Evolutionary conservation across 441 rosid genomes (phyloP), one percentile per base, ranked within the genome.

Genomic region (Corymbia citriodora): DNA sequence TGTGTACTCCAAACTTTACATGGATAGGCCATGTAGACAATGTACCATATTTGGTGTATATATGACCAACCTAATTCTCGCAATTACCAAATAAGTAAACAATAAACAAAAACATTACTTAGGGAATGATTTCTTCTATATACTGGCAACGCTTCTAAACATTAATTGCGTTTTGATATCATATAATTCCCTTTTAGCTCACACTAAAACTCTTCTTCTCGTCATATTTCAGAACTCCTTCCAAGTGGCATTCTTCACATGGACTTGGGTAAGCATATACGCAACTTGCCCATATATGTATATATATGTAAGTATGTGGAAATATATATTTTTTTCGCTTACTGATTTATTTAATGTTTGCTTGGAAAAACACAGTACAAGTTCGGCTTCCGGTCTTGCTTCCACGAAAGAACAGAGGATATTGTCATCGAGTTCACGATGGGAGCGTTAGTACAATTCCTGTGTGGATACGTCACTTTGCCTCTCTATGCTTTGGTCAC

Each of bases 401-500:
- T 95, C 92, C 97, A 96, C 91, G 87, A 89, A 65, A 89, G 89
- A 90, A 93, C 90, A 16, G 94, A 93, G 87, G 96, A 94, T 89
- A 95, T 96, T 23, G 72, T 93, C 53, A 95, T 95, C 89, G 94
- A 94, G 92, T 59, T 96, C 27, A 94, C 49, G 27, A 91, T 94
- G 91, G 99, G 98, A 90, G 91, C 88, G 85, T 27, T 93, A 89
- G 97, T 95, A 17, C 97, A 97, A 88, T 91, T 96, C 89, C 97
- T 97, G 25, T 96, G 97, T 65, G 98, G 99, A 93, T 96, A 97
- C 65, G 98, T 97, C 27, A 96, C 99, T 10, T 93, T 97, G 31
- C 99, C 99, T 55, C 96, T 97, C 16, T 97, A 96, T 92, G 99
- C 99, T 86, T 92, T 97, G 94, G 99, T 96, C 90, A 96, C 97